Conservation (phyloP, 1,284 basidiomycete species). For the Pterulicium gracile region DNA sequence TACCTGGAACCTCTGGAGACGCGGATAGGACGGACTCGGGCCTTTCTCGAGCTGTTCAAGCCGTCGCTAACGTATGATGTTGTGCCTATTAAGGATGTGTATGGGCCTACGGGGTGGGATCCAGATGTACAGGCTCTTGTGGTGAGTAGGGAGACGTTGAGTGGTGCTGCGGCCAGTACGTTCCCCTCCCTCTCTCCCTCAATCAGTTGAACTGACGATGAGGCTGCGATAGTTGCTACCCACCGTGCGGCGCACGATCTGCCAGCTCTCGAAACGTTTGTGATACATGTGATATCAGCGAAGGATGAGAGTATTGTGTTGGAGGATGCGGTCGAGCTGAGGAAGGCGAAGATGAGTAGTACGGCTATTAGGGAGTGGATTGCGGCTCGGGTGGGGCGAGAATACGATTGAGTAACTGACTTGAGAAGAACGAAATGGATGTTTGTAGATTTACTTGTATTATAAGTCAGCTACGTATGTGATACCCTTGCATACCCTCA, state of each 20-base stretch:
- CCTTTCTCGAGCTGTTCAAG: slow-evolving; percentile 62
- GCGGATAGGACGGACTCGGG: slow-evolving; percentile 44
- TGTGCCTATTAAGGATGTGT: slow-evolving; percentile 71
- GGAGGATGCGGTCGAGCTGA: slow-evolving; percentile 56
- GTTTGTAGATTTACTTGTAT: too few species aligned
- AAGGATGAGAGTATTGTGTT: slow-evolving; percentile 42
- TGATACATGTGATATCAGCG: slow-evolving; percentile 82
- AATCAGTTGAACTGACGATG: slow-evolving; percentile 3
- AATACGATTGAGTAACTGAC: too few species aligned
- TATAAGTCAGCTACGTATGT: too few species aligned
- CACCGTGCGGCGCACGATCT: slow-evolving; percentile 45
- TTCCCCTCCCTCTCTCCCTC: slow-evolving; percentile 10
- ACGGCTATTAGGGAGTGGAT: slow-evolving; percentile 85
- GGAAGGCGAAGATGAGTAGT: slow-evolving; percentile 81
- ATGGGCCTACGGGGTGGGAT: slow-evolving; percentile 81
- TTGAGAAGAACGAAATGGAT: too few species aligned
- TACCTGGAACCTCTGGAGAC: slow-evolving; percentile 56
- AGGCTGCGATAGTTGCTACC: slow-evolving; percentile 45
- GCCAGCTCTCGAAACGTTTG: slow-evolving; percentile 54
- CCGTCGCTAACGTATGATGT: slow-evolving; percentile 53
- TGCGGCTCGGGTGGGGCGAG: slow-evolving; percentile 22
- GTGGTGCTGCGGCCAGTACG: slow-evolving; percentile 66
- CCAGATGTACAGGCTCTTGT: slow-evolving; percentile 79
- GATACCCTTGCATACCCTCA: too few species aligned
- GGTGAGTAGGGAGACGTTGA: slow-evolving; percentile 76